Conservation (phyloP, 2,329 filamentous ascomycete genomes). For the Herpotrichia juniperi region DNA sequence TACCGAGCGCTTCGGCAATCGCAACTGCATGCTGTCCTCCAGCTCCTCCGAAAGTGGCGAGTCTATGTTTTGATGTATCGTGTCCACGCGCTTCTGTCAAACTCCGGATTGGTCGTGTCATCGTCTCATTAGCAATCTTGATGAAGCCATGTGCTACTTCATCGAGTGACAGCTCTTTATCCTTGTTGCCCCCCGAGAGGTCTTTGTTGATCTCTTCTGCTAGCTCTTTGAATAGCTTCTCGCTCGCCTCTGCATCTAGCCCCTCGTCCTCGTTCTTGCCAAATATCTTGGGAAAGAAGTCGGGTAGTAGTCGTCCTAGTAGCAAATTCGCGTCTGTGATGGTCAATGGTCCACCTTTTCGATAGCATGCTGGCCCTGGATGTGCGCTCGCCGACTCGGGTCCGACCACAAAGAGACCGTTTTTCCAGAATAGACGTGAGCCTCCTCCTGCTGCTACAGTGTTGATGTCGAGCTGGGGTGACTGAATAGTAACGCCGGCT, state of each 20-base stretch:
- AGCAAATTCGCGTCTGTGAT: slow-evolving; percentile 94
- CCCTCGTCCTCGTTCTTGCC: slow-evolving; percentile 85
- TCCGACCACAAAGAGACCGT: slow-evolving; percentile 88
- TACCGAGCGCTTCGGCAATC: slow-evolving; percentile 83
- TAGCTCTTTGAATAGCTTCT: slow-evolving; percentile 75
- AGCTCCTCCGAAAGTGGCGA: slow-evolving; percentile 91
- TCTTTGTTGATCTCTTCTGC: slow-evolving; percentile 80
- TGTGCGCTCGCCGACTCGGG: slow-evolving; percentile 89
- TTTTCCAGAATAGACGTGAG: slow-evolving; percentile 83
- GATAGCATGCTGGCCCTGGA: slow-evolving; percentile 88
- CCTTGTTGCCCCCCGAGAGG: slow-evolving; percentile 63
- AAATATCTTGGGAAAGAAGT: slow-evolving; percentile 96
- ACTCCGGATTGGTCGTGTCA: slow-evolving; percentile 88
- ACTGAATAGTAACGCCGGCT: slow-evolving; percentile 92
- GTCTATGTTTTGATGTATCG: slow-evolving; percentile 86
- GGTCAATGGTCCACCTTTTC: slow-evolving; percentile 85
- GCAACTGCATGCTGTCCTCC: slow-evolving; percentile 93
- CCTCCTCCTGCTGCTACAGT: slow-evolving; percentile 92
- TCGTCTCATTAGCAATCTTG: slow-evolving; percentile 88
- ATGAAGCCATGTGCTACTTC: slow-evolving; percentile 90
- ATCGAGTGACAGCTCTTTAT: slow-evolving; percentile 73
- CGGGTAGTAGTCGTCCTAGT: slow-evolving; percentile 80
- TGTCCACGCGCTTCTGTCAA: slow-evolving; percentile 92
- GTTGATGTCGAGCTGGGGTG: slow-evolving; percentile 91
- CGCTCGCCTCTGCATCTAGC: slow-evolving; percentile 76